Conservation (phyloP, 106 monocot species). For the Gastrodia elata region DNA sequence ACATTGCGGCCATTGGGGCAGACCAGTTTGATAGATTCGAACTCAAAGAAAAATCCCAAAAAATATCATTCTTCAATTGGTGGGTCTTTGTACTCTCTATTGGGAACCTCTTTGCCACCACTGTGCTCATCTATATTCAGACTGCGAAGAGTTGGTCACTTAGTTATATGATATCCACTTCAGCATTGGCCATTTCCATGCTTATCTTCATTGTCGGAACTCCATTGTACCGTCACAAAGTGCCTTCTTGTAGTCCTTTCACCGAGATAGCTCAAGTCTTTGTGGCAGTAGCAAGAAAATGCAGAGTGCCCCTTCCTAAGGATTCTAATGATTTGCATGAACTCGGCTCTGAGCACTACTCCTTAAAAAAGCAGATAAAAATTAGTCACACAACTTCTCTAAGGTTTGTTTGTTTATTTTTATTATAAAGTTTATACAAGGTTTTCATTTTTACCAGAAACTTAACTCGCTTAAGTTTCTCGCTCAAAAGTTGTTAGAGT, state of each 20-base stretch:
- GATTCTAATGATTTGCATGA: constrained; percentile 26
- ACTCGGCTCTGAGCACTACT: constrained; percentile 15
- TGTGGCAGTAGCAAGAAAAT: constrained; percentile 23
- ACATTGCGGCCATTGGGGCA: constrained; percentile 82
- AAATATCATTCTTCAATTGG: constrained; percentile 97
- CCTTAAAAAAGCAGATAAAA: constrained; percentile 2
- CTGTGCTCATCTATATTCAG: constrained; percentile 69
- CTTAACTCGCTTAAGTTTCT: too few relatives aligned
- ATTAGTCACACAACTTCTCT: constrained; percentile 16
- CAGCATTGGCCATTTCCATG: constrained; percentile 80
- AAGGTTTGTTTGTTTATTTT: too few relatives aligned
- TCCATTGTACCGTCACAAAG: constrained; percentile 29
- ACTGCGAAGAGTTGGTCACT: constrained; percentile 61
- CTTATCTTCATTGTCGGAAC: constrained; percentile 50
- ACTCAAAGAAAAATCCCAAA: constrained; percentile 48
- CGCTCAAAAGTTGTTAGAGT: too few relatives aligned
- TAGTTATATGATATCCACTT: too few relatives aligned
- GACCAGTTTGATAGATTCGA: constrained; percentile 83
- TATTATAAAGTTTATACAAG: too few relatives aligned
- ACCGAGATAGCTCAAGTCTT: constrained; percentile 29
- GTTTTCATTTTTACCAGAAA: too few relatives aligned
- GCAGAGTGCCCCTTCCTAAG: constrained; percentile 29
- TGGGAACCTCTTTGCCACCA: constrained; percentile 66
- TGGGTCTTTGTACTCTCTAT: constrained; percentile 93
- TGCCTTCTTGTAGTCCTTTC: constrained; percentile 29